Percentiles rank a stretch among this genome's conserved stretches.
These are phyloP conservation scores for Phymatotrichopsis omnivora DNA, from an alignment of 2,329 filamentous ascomycete species.

Conservation along the genomic window DNA sequence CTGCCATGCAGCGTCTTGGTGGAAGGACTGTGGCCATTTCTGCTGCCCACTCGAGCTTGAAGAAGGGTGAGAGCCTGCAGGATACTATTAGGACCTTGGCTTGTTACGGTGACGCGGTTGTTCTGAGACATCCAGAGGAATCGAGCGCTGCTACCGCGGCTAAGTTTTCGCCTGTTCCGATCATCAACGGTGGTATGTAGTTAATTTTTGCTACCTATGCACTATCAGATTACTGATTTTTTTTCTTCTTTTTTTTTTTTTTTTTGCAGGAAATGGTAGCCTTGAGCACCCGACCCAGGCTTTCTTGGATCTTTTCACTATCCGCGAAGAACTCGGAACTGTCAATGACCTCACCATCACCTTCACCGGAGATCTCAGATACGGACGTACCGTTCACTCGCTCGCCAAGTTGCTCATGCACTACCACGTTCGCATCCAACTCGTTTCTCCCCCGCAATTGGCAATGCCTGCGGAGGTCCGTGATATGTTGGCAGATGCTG, in stretches of 20 bases:
- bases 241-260: too few species aligned
- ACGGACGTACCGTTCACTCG: slow-evolving; percentile 91
- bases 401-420: slow-evolving; percentile 86
- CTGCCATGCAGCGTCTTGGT: slow-evolving; percentile 95
- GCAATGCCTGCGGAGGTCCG: slow-evolving; percentile 65
- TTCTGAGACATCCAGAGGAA: slow-evolving; percentile 87
- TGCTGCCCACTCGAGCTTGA: slow-evolving; percentile 73
- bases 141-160: slow-evolving; percentile 69
- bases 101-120: slow-evolving; percentile 89
- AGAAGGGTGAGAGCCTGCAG: slow-evolving; percentile 89
- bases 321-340: slow-evolving; percentile 91
- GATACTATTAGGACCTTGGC: slow-evolving; percentile 89
- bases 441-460: slow-evolving; percentile 73
- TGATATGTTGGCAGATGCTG: slow-evolving; percentile 59
- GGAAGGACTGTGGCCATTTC: slow-evolving; percentile 74
- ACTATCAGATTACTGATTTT: slow-evolving; percentile 2
- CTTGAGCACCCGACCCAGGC: slow-evolving; percentile 96
- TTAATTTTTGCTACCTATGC: neutral
- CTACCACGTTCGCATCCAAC: slow-evolving; percentile 89
- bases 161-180: slow-evolving; percentile 78
- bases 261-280: slow-evolving; percentile 61
- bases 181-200: slow-evolving; percentile 69
- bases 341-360: slow-evolving; percentile 94
- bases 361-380: slow-evolving; percentile 84
- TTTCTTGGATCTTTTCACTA: slow-evolving; percentile 95